Evolutionary conservation across 257 asterid genomes (phyloP).

Genomic region (Penstemon newberryi): DNA sequence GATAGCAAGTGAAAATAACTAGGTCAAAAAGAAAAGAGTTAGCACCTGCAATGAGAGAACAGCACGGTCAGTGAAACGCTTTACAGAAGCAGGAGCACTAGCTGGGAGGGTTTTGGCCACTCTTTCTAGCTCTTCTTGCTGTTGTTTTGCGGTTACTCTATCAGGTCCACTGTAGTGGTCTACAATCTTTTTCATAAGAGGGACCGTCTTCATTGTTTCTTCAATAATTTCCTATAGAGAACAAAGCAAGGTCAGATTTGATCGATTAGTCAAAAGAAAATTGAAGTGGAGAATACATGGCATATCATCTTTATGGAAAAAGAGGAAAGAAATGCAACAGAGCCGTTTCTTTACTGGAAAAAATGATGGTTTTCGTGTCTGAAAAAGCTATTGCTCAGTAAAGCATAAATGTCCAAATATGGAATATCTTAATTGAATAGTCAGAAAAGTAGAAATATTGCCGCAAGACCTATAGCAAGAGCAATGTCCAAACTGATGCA

Average conservation of each 20-base stretch:
- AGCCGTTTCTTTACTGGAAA: conserved; percentile 17
- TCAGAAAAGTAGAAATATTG: conserved; percentile 10
- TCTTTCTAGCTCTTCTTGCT: conserved; percentile 70
- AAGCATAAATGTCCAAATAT: conserved; percentile 17
- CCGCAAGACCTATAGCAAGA: not conserved
- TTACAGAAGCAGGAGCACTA: conserved; percentile 68
- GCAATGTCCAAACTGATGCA: conserved; percentile 16
- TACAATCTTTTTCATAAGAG: conserved; percentile 66
- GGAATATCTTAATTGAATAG: conserved; percentile 3
- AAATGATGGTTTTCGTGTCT: not conserved
- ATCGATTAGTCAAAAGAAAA: conserved; percentile 20
- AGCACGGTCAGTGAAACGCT: conserved; percentile 71
- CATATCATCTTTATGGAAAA: conserved; percentile 13
- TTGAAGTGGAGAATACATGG: not conserved
- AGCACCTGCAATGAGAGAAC: conserved; percentile 83
- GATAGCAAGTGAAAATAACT: not conserved
- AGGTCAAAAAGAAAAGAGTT: conserved; percentile 24
- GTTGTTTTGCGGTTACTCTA: conserved; percentile 85
- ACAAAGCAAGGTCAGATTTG: conserved; percentile 23
- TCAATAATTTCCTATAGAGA: conserved; percentile 56
- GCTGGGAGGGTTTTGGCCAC: conserved; percentile 82
- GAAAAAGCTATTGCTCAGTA: conserved; percentile 3
- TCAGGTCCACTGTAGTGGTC: conserved; percentile 85
- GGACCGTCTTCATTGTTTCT: conserved; percentile 75
- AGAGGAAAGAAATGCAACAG: conserved; percentile 10